Evolutionary conservation across 169 alveolate genomes (phyloP), one percentile per base, ranked within the genome.

Genomic region (Eimeria praecox): DNA sequence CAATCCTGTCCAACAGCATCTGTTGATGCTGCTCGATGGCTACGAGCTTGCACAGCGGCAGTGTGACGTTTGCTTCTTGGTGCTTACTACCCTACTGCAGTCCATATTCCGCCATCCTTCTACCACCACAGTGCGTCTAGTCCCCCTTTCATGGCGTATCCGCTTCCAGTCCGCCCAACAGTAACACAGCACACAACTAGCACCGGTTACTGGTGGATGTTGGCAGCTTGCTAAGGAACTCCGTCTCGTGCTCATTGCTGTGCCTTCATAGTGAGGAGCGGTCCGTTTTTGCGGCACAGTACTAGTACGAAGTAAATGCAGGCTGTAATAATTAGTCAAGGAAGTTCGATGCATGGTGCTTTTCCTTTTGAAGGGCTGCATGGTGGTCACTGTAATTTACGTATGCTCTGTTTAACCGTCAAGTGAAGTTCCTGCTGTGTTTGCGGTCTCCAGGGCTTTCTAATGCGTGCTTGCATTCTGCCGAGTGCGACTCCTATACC

Each of bases 11-110:
- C 75, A 52, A 30, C 78, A 85, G 42, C 44, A 54, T 30, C 38
- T 85, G 54, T 14, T 85, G 56, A 54, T 46, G 52, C 92, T 85
- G 38, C 62, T 56, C 59, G 92, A 85, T 40, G 92, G 78, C 22
- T 85, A 52, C 78, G 78, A 38, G 78, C 77, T 85, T 35, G 92
- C 75, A 33, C 14, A 85, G 92, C 38, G 38, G 80, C 92, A 85
- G 59, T 85, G 78, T 69, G 92, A 85, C 77, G 78, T 52, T 22
- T 85, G 40, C 80, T 52, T 85, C 54, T n/a, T 85, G 56, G 38
- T 85, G 92, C 59, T 85, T 38, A 78, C 62, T 20, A 52, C 35
- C n/a, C 77, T 85, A 20, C 78, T 85, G 46, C 80, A 85, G 54
- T 85, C 78, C 59, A 52, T 56, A 27, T 18, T 56, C 59, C 75